A percentile compares a stretch with the other conserved stretches of the same genome.
Conservation (phyloP, 257 asterid species). For the Solanum chilense region DNA sequence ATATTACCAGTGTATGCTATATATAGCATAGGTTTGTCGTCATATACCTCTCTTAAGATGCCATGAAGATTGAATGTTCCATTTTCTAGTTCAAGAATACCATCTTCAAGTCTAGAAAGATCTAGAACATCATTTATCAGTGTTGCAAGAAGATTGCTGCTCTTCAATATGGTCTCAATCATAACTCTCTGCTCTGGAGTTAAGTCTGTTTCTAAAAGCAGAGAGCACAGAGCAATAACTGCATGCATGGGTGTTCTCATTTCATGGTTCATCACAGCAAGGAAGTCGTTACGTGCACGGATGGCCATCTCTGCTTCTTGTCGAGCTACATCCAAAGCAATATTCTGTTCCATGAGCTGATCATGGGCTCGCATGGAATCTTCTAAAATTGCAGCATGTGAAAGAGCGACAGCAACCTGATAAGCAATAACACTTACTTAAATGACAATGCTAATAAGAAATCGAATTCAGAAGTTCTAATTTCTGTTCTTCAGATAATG, state of each 20-base stretch:
- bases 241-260: conserved; percentile 78
- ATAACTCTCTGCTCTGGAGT: conserved; percentile 57
- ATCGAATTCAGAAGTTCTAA: neutral
- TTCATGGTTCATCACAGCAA: conserved; percentile 77
- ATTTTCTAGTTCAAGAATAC: conserved; percentile 47
- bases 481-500: neutral
- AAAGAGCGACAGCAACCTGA: conserved; percentile 82
- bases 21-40: neutral
- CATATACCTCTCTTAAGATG: conserved; percentile 43
- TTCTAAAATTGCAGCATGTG: conserved; percentile 75
- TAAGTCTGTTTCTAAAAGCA: conserved; percentile 61
- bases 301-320: conserved; percentile 59
- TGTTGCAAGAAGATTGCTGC: conserved; percentile 57
- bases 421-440: neutral
- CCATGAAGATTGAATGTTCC: conserved; percentile 43
- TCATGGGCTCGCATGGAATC: conserved; percentile 65
- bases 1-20: neutral
- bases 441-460: neutral
- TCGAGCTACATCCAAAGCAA: conserved; percentile 49
- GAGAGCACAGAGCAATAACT: conserved; percentile 48
- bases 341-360: conserved; percentile 57
- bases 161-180: conserved; percentile 65
- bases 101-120: conserved; percentile 69
- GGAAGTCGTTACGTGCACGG: conserved; percentile 54
- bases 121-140: conserved; percentile 63